Conservation (phyloP, 768 basidiomycete genomes). For the Termitomyces sp. region DNA sequence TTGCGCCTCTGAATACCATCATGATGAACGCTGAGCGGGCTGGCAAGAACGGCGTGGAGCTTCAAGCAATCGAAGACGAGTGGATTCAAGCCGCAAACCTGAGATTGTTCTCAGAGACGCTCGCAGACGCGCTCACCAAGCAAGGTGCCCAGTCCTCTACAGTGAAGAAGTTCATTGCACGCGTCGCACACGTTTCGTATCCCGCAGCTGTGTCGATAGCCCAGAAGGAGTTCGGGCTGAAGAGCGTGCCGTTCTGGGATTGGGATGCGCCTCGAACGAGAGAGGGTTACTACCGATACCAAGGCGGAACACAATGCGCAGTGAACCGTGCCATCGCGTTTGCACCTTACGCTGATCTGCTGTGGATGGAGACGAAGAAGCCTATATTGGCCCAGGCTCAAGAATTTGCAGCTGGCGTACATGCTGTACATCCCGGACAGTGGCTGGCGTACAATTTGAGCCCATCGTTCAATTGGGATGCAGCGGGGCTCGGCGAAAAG, state of each 20-base stretch:
- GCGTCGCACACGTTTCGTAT: constrained; percentile 68
- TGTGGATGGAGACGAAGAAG: constrained; percentile 98
- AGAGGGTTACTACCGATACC: constrained; percentile 96
- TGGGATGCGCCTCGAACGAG: constrained; percentile 94
- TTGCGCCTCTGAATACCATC: constrained; percentile 69
- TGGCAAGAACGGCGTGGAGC: constrained; percentile 74
- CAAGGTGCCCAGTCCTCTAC: constrained; percentile 50
- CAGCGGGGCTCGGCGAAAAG: constrained; percentile 80
- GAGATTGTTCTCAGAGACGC: constrained; percentile 70
- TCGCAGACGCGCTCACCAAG: constrained; percentile 65
- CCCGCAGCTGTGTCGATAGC: constrained; percentile 72
- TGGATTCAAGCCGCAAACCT: constrained; percentile 83
- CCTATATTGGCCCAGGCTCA: constrained; percentile 90
- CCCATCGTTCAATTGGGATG: constrained; percentile 93
- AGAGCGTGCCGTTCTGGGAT: constrained; percentile 80
- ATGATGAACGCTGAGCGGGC: constrained; percentile 84
- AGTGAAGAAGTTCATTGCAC: constrained; percentile 61
- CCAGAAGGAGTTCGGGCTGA: constrained; percentile 74
- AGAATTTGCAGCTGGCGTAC: constrained; percentile 91
- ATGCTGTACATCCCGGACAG: constrained; percentile 76
- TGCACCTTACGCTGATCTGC: constrained; percentile 87
- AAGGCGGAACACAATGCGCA: constrained; percentile 94
- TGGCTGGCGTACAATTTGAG: constrained; percentile 97
- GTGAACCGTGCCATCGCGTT: constrained; percentile 90
- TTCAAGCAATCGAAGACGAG: constrained; percentile 87